phyloP scores from a whole-genome alignment of 768 basidiomycete genomes.

The Pholiota microspora region DNA sequence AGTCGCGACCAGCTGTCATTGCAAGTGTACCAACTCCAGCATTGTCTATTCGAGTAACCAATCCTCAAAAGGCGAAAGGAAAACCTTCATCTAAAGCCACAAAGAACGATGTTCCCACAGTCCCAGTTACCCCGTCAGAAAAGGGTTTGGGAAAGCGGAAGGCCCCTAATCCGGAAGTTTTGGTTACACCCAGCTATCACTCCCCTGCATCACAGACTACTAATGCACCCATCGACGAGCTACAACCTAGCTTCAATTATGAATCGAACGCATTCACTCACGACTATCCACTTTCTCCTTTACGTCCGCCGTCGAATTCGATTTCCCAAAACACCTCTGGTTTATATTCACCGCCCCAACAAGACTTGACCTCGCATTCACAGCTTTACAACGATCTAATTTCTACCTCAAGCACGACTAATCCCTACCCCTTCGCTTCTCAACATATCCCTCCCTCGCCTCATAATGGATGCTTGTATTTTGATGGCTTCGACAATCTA shows the following conservation, averaged over 20 bases:
- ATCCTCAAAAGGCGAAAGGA: background rate
- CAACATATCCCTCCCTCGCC: too few relatives aligned
- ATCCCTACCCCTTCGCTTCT: too few relatives aligned
- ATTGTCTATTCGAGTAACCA: background rate
- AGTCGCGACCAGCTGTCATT: background rate
- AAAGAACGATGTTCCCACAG: background rate
- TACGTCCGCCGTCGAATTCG: too few relatives aligned
- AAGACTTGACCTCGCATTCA: too few relatives aligned
- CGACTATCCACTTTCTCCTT: too few relatives aligned
- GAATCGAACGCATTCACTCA: too few relatives aligned
- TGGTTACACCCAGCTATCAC: background rate
- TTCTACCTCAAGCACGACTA: too few relatives aligned
- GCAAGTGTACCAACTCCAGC: background rate
- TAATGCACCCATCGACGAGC: background rate
- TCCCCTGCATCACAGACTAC: background rate
- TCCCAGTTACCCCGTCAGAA: conserved; percentile 21
- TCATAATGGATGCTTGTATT: background rate
- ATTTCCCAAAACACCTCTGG: too few relatives aligned
- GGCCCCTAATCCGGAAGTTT: conserved; percentile 13
- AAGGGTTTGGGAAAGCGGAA: conserved; percentile 33
- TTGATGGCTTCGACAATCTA: background rate
- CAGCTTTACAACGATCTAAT: too few relatives aligned
- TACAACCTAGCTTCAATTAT: too few relatives aligned
- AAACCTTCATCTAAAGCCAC: background rate
- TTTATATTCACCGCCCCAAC: too few relatives aligned